Evolutionary conservation across 2,329 filamentous ascomycete genomes (phyloP), one percentile per base, ranked within the genome.

Genomic region (Periconia sp.): DNA sequence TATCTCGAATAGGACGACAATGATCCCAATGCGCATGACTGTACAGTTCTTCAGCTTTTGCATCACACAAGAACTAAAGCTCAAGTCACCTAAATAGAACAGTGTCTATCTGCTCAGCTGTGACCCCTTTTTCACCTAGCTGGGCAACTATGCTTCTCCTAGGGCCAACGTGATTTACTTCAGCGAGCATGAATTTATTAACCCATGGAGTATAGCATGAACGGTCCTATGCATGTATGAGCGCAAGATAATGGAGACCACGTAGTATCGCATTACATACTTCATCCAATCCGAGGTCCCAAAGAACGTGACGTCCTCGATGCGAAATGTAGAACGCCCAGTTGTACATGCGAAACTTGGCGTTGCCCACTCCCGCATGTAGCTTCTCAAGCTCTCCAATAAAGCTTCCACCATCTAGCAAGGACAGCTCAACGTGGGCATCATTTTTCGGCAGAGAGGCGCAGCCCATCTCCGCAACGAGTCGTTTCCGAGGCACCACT

Each of bases 21-120:
- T 66, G 64, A 22, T 68, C 64, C 57, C 57, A 68, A 25, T 68
- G 64, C 15, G 64, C 64, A 36, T 68, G 64, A 32, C 64, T 68
- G 26, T 10, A 4, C 4, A 24, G n/a, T 32, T 13, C n/a, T n/a
- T 44, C 25, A 51, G 37, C 36, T 7, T n/a, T n/a, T n/a, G n/a
- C n/a, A n/a, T n/a, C n/a, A n/a, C n/a, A n/a, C n/a, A n/a, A n/a
- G n/a, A n/a, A n/a, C n/a, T n/a, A n/a, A n/a, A n/a, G n/a, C n/a
- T n/a, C n/a, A n/a, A n/a, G n/a, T n/a, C n/a, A 65, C 62, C 63
- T 66, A 43, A 66, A 66, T 23, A 66, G 32, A 2, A 66, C 52
- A 0, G 61, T 57, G 22, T 65, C 57, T 17, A 66, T 44, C 16
- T 63, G 43, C 2, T 46, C 35, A 17, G 58, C 42, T 1, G 31